A percentile compares a stretch with the other conserved stretches of the same genome.
Evolutionary conservation across 495 filamentous ascomycete genomes (phyloP).

Genomic region (Penicillium ochrochloron): DNA sequence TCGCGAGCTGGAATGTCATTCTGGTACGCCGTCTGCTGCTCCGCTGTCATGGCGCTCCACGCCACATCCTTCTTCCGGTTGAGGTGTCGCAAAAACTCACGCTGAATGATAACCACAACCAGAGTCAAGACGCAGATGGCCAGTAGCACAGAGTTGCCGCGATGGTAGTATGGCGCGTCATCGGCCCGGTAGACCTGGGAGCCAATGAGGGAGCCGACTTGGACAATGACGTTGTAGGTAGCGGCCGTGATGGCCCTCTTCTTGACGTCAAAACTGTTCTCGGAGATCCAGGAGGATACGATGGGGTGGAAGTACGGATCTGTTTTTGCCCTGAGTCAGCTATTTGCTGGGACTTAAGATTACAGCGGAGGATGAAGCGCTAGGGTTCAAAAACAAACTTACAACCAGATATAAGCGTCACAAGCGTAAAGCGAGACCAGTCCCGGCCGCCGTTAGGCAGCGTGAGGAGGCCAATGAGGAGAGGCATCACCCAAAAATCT

Average conservation of each 20-base stretch:
- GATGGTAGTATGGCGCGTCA: slow-evolving; percentile 4
- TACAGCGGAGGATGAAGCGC: neutral
- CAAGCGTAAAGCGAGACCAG: neutral
- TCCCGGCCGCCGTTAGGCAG: neutral
- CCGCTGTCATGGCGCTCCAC: neutral
- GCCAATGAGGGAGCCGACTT: slow-evolving; percentile 1
- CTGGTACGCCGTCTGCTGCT: slow-evolving; percentile 5
- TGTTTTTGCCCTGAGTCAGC: neutral
- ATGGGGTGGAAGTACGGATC: slow-evolving; percentile 11
- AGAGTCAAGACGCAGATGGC: neutral
- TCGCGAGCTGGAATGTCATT: neutral
- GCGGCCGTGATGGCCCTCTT: slow-evolving; percentile 6
- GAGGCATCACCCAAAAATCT: slow-evolving; percentile 1
- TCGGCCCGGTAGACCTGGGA: slow-evolving; percentile 8
- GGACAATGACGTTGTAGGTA: slow-evolving; percentile 7
- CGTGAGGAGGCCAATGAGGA: neutral
- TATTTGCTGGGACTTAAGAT: neutral
- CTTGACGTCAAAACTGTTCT: slow-evolving; percentile 10
- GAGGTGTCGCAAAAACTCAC: slow-evolving; percentile 7
- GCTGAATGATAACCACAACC: neutral
- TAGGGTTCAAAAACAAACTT: neutral
- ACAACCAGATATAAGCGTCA: slow-evolving; percentile 1
- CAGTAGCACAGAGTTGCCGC: neutral
- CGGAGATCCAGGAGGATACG: slow-evolving; percentile 7
- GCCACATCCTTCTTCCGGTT: neutral